Evolutionary conservation across 2,329 filamentous ascomycete species (phyloP).

Genomic region (Tolypocladium endophyticum): DNA sequence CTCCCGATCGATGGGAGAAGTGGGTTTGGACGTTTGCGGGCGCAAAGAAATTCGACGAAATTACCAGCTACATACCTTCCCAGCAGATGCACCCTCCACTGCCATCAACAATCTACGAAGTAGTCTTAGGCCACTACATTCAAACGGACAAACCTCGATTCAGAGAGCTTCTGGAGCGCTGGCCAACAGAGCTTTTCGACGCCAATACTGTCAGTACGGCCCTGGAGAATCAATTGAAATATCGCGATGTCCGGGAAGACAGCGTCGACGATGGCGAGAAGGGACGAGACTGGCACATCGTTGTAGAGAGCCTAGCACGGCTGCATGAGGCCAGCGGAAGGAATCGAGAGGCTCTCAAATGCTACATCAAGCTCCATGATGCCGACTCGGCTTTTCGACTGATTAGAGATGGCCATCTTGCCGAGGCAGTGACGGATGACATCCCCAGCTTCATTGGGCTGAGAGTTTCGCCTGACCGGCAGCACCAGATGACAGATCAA

Average conservation of each 20-base stretch:
- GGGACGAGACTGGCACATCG: conserved; percentile 75
- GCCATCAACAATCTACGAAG: conserved; percentile 74
- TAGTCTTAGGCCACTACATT: conserved; percentile 82
- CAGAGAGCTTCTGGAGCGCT: conserved; percentile 67
- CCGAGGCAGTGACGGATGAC: conserved; percentile 80
- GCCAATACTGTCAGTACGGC: conserved; percentile 64
- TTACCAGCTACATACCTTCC: conserved; percentile 72
- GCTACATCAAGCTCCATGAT: conserved; percentile 85
- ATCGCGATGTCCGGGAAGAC: conserved; percentile 63
- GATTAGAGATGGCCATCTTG: conserved; percentile 80
- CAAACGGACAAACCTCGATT: conserved; percentile 65
- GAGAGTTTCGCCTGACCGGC: conserved; percentile 63
- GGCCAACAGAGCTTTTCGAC: conserved; percentile 79
- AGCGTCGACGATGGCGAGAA: conserved; percentile 62
- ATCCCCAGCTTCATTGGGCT: conserved; percentile 82
- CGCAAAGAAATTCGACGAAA: conserved; percentile 79
- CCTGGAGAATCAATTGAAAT: conserved; percentile 73
- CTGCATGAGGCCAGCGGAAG: conserved; percentile 75
- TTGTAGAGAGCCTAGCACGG: conserved; percentile 78
- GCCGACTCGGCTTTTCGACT: conserved; percentile 80
- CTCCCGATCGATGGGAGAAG: conserved; percentile 79
- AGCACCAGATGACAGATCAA: conserved; percentile 50
- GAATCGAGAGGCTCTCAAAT: conserved; percentile 73
- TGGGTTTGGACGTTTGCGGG: conserved; percentile 92
- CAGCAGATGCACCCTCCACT: conserved; percentile 69